A percentile compares a stretch with the other conserved stretches of the same genome.
phyloP scores from a whole-genome alignment of 169 alveolate species.

The Eimeria necatrix region DNA sequence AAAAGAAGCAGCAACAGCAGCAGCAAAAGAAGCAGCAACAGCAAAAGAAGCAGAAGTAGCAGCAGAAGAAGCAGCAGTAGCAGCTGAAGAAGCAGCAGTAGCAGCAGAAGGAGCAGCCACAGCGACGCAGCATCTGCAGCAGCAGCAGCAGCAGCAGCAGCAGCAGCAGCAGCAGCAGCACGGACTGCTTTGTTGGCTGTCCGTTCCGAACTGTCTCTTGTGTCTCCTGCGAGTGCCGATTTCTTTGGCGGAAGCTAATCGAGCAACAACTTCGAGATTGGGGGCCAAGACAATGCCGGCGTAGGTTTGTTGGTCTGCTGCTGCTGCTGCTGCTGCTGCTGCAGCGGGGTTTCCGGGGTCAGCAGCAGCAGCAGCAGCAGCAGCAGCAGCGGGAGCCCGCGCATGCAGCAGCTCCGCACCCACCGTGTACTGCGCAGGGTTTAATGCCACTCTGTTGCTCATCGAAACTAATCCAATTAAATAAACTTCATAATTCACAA shows the following conservation, averaged over 20 bases:
- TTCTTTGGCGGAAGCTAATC: constrained; percentile 9
- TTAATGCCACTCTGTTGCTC: constrained; percentile 36
- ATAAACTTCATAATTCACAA: constrained; percentile 56
- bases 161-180: neutral
- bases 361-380: constrained; percentile 25
- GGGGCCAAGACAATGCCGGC: constrained; percentile 78
- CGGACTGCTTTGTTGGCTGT: neutral
- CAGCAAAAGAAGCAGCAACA: neutral
- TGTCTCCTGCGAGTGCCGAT: constrained; percentile 5
- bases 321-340: constrained; percentile 59
- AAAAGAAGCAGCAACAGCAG: neutral
- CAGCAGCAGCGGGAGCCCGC: neutral
- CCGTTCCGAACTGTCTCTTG: neutral
- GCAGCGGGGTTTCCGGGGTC: too few species aligned
- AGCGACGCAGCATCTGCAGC: neutral
- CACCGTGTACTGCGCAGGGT: constrained; percentile 61
- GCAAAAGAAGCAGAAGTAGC: neutral
- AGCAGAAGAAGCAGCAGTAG: neutral
- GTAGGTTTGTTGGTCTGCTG: neutral
- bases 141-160: constrained; percentile 26
- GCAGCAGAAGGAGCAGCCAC: neutral
- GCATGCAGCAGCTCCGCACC: constrained; percentile 70
- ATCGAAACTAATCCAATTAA: constrained; percentile 71
- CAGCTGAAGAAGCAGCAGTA: neutral
- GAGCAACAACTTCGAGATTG: constrained; percentile 64